These are phyloP conservation scores for Lathyrus sativus DNA, from an alignment of 306 rosid genomes.

Conservation along the genomic window DNA sequence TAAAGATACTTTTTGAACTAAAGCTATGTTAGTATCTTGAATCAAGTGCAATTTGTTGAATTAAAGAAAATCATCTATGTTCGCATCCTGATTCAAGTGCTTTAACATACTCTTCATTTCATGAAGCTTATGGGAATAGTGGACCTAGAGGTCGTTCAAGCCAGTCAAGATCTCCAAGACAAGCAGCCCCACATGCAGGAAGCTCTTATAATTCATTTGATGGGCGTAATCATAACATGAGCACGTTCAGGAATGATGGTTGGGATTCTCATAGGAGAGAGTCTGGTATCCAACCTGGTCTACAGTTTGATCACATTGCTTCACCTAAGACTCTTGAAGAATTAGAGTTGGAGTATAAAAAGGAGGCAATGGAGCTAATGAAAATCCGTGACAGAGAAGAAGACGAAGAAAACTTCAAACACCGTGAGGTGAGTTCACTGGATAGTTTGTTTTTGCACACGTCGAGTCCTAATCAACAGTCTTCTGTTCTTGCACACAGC, in stretches of 20 bases:
- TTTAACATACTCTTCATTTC: slow-evolving; percentile 86
- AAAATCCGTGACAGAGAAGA: slow-evolving; percentile 85
- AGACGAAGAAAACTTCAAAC: slow-evolving; percentile 90
- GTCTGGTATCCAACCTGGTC: slow-evolving; percentile 67
- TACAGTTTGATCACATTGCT: slow-evolving; percentile 63
- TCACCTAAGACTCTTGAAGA: slow-evolving; percentile 75
- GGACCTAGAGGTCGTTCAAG: slow-evolving; percentile 89
- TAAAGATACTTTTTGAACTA: slow-evolving; percentile 74
- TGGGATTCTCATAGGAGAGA: slow-evolving; percentile 82
- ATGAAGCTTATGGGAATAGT: slow-evolving; percentile 91
- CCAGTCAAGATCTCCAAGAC: slow-evolving; percentile 88
- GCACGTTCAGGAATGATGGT: slow-evolving; percentile 67
- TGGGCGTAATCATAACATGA: slow-evolving; percentile 62
- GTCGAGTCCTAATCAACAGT: slow-evolving; percentile 32
- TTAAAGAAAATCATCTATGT: slow-evolving; percentile 67
- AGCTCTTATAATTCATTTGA: slow-evolving; percentile 70
- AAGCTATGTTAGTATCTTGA: slow-evolving; percentile 73
- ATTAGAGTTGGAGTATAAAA: slow-evolving; percentile 78
- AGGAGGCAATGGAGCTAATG: slow-evolving; percentile 75
- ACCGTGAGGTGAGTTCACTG: slow-evolving; percentile 79
- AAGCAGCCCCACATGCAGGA: slow-evolving; percentile 63
- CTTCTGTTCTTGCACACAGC: slow-evolving; percentile 12
- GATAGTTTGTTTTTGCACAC: slow-evolving; percentile 12
- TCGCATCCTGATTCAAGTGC: slow-evolving; percentile 73
- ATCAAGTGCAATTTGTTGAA: slow-evolving; percentile 66